Evolutionary conservation across 768 basidiomycete species (phyloP), one percentile per base, ranked within the genome.

Genomic region (Mrakia gelida): DNA sequence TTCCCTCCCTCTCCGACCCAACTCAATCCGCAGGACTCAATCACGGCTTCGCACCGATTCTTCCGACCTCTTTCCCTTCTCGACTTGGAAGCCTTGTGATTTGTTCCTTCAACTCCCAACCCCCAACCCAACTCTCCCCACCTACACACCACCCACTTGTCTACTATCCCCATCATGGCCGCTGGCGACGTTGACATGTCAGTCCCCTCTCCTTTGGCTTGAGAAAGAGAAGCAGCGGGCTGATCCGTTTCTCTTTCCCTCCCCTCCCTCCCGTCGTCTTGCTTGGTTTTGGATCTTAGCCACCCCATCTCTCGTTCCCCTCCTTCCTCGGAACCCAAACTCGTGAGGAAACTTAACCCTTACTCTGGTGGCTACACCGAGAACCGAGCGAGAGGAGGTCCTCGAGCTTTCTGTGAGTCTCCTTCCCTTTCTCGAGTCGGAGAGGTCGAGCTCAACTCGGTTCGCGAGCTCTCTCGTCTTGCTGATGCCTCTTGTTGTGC

Each of bases 311-410:
- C 75, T 21, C 45, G 59, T 11, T 34, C 43, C 63, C 30, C 34
- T 15, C 49, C 34, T 26, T 30, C 72, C 34, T 15, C 30, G 30
- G 49, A 30, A 26, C 41, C 67, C 65, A 67, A 67, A 23, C 2
- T 38, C 15, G 32, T 8, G 23, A 15, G 67, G 15, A 70, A 70
- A 18, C 67, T 70, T 23, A 70, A 70, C 67, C 67, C 67, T 41
- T 70, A 70, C 67, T 70, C 67, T 5, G 38, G 67, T 10, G 67
- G 67, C 11, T 70, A 41, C 67, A 70, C 67, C 67, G 67, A 70
- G 38, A 70, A 70, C 67, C 34, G 67, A 43, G 67, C 67, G 2
- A 34, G 67, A 70, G 67, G 67, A 70, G 67, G 67, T 11, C 67
- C 67, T 23, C 15, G 67, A n/a, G 67, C 67, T 18, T 70, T 70